Base-by-base conservation (phyloP, 208 protist genomes). In the Leishmania arabica region DNA sequence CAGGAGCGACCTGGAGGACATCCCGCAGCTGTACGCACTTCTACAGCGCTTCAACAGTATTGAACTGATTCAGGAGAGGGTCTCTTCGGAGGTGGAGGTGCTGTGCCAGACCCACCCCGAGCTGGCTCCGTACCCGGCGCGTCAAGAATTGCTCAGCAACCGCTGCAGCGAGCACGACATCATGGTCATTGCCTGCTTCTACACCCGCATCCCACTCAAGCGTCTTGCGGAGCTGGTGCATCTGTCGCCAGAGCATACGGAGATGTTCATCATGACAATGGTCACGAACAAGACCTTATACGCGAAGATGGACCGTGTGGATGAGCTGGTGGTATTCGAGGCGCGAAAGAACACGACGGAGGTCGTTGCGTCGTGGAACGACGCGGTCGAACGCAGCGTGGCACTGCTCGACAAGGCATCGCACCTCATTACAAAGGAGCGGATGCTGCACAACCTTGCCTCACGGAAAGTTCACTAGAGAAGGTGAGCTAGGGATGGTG, bases 91-190 rank as follows among this genome's bases (percentile, higher is more conserved):
- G 34, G 86, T 92, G 86, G 89, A 86, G 77, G 89, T 79, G 78
- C 81, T 91, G 49, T 96, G 88, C 78, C 88, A 80, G 47, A 90
- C 89, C n/a, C 95, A 98, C 60, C 81, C 88, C 13, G 80, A 94
- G 54, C 95, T 99, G 68, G 86, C 77, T 15, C 47, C 72, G 27
- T 93, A 90, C 49, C 83, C 89, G 3, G 90, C 85, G 58, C 90
- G 87, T 64, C 89, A 91, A 75, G 84, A 86, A 76, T 85, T 99
- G 77, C 87, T 99, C 2, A 85, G 88, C 53, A 97, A 93, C 75
- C 95, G 98, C 80, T 97, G 98, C 84, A 97, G 97, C 64, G 98
- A 99, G 85, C 97, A 99, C 84, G 99, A 99, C 84, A 89, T 99
- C 47, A 86, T 98, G 56, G 96, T 99, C 5, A 93, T 99, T 66